Evolutionary conservation across 371 early-diverging fungal species (phyloP).

Genomic region (Capniomyces stellatus): DNA sequence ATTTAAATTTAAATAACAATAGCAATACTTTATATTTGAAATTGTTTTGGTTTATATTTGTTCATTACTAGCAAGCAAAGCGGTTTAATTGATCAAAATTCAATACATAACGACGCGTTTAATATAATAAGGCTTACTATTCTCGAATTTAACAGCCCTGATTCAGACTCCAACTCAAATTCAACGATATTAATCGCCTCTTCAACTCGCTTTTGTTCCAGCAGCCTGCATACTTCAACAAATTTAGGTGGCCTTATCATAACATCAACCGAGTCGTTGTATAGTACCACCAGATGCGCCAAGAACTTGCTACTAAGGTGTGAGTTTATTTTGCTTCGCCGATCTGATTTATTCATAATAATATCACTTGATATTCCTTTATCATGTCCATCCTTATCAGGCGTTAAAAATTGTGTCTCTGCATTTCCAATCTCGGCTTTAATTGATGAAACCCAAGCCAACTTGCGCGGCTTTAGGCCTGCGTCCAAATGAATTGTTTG

Average conservation of each 20-base stretch:
- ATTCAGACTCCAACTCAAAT: slow-evolving; percentile 2
- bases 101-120: too few relatives aligned
- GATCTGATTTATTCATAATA: too few relatives aligned
- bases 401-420: too few relatives aligned
- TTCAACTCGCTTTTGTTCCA: slow-evolving; percentile 12
- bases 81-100: too few relatives aligned
- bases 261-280: slow-evolving; percentile 9
- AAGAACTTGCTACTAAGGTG: slow-evolving; percentile 6
- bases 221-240: slow-evolving; percentile 6
- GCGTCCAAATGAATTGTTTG: neutral
- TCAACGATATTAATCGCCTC: slow-evolving; percentile 15
- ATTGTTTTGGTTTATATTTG: too few relatives aligned
- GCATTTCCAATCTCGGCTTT: neutral
- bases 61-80: too few relatives aligned
- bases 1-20: too few relatives aligned
- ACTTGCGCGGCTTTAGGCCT: neutral
- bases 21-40: too few relatives aligned
- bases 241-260: slow-evolving; percentile 12
- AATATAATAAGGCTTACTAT: too few relatives aligned
- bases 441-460: neutral
- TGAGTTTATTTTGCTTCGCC: neutral
- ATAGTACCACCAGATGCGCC: slow-evolving; percentile 2
- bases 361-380: too few relatives aligned
- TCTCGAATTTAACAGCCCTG: too few relatives aligned
- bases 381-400: too few relatives aligned